Evolutionary conservation across 352 stramenopile genomes (phyloP).

Genomic region (Phytophthora megakarya): DNA sequence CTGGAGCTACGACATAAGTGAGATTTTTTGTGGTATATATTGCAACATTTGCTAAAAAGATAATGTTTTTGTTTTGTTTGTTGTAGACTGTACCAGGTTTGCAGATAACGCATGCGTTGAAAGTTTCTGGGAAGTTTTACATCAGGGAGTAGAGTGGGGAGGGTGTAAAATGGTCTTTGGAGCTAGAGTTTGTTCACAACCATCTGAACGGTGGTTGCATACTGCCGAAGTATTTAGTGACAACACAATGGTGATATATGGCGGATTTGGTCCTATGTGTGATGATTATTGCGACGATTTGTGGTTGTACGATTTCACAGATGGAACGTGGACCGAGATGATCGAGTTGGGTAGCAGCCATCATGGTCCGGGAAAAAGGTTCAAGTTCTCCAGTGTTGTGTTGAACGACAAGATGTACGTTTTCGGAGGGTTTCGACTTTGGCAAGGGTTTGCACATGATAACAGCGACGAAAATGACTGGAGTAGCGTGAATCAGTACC

Average conservation of each 20-base stretch:
- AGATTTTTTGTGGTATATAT: conserved; percentile 1
- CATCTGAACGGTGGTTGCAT: conserved; percentile 90
- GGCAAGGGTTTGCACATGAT: conserved; percentile 94
- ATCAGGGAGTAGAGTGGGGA: conserved; percentile 88
- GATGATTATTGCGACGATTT: conserved; percentile 97
- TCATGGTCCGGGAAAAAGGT: conserved; percentile 88
- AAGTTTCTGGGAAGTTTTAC: conserved; percentile 85
- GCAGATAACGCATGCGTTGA: conserved; percentile 83
- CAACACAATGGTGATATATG: conserved; percentile 93
- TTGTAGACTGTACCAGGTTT: conserved; percentile 82
- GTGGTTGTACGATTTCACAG: conserved; percentile 93
- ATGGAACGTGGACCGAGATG: conserved; percentile 91
- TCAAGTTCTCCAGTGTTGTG: conserved; percentile 91
- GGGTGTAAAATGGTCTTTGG: conserved; percentile 90
- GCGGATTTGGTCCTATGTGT: conserved; percentile 92
- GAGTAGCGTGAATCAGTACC: conserved; percentile 73
- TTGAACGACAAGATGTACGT: conserved; percentile 68
- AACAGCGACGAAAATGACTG: conserved; percentile 91
- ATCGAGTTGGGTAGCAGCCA: conserved; percentile 66
- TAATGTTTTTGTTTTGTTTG: background rate
- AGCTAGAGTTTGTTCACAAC: conserved; percentile 87
- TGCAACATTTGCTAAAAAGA: conserved; percentile 4
- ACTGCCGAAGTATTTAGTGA: conserved; percentile 89
- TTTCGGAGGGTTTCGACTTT: conserved; percentile 94
- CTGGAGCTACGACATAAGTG: conserved; percentile 95